These are phyloP conservation scores for Aspergillus brunneoviolaceus DNA, from an alignment of 2,329 filamentous ascomycete species.

Conservation along the genomic window DNA sequence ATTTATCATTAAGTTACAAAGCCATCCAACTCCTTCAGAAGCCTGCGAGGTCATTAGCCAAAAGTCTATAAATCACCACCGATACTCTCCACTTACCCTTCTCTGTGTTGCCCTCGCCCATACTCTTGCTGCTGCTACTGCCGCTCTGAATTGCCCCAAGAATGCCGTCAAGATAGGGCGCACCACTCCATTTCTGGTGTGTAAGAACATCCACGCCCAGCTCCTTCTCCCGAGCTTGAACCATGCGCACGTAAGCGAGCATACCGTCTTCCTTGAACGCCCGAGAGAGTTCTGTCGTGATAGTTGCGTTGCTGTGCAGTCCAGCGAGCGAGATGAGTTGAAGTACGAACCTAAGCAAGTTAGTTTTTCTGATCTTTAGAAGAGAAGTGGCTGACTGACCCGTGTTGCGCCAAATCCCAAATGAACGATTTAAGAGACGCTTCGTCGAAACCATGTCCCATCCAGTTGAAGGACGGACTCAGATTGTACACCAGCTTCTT, in stretches of 20 bases:
- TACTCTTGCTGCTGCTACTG: constrained; percentile 83
- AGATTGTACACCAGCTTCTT: constrained; percentile 97
- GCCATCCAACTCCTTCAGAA: background rate
- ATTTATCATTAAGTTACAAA: background rate
- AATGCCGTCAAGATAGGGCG: constrained; percentile 80
- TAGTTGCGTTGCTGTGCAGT: constrained; percentile 63
- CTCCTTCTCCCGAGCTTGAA: constrained; percentile 88
- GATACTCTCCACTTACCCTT: constrained; percentile 32
- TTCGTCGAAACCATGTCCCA: constrained; percentile 86
- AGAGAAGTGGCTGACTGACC: constrained; percentile 54
- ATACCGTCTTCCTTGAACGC: constrained; percentile 89
- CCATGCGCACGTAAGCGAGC: constrained; percentile 93
- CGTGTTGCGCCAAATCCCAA: constrained; percentile 91
- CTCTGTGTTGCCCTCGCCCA: constrained; percentile 94
- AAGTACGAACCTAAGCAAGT: constrained; percentile 54
- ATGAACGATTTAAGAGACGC: constrained; percentile 85
- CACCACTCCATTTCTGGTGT: constrained; percentile 79
- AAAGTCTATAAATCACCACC: too few relatives aligned
- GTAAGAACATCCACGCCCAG: constrained; percentile 88
- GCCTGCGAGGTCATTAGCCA: background rate
- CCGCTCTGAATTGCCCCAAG: constrained; percentile 87
- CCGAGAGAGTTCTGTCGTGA: constrained; percentile 71
- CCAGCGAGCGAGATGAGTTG: constrained; percentile 66
- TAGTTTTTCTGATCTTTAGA: constrained; percentile 10
- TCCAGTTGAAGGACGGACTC: constrained; percentile 97